phyloP scores from a whole-genome alignment of 2,329 filamentous ascomycete species.

The Herpomyces periplanetae region DNA sequence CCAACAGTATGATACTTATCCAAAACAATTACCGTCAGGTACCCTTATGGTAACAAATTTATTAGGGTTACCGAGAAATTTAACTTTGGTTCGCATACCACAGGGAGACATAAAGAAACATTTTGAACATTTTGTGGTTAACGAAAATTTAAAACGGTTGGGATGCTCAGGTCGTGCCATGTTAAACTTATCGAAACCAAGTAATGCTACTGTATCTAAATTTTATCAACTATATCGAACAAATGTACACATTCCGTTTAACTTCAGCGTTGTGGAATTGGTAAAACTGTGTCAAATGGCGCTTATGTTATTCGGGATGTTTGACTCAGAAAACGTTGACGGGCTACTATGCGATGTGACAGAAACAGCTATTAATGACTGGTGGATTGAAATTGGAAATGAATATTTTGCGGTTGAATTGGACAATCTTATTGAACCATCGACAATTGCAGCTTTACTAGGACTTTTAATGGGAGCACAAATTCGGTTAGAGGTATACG shows the following conservation, averaged over 20 bases:
- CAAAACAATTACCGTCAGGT: conserved; percentile 41
- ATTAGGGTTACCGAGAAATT: conserved; percentile 52
- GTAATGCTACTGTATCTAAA: conserved; percentile 46
- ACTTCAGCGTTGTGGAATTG: conserved; percentile 42
- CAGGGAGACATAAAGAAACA: conserved; percentile 48
- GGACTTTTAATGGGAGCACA: conserved; percentile 62
- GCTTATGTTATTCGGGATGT: conserved; percentile 45
- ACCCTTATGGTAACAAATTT: conserved; percentile 78
- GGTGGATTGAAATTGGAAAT: conserved; percentile 76
- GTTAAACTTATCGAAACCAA: conserved; percentile 36
- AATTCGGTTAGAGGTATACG: conserved; percentile 49
- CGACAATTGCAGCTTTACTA: conserved; percentile 50
- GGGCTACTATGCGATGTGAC: conserved; percentile 74
- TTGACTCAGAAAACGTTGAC: conserved; percentile 61
- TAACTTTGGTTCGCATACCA: conserved; percentile 66
- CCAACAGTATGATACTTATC: conserved; percentile 43
- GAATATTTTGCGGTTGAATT: conserved; percentile 73
- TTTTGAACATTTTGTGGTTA: conserved; percentile 53
- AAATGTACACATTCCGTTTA: conserved; percentile 38
- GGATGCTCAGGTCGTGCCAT: conserved; percentile 68
- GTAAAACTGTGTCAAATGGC: conserved; percentile 72
- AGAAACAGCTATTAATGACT: conserved; percentile 55
- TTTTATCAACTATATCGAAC: conserved; percentile 67
- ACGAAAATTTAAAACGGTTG: conserved; percentile 64
- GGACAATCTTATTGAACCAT: conserved; percentile 67